Conservation (phyloP, 805 yeast species). For the Pichia pseudocactophila region DNA sequence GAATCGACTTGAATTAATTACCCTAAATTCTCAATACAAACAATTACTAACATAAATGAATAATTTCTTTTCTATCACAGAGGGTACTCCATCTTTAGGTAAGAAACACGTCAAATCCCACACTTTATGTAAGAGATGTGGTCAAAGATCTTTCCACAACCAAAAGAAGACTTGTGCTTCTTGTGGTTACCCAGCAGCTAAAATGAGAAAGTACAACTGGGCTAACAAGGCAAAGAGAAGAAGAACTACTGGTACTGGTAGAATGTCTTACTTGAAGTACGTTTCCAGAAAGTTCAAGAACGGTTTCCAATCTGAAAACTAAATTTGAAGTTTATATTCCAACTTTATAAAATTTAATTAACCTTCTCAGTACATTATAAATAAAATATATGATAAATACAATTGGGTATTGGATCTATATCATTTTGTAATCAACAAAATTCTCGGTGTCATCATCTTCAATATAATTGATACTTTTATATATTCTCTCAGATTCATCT, state of each 20-base stretch:
- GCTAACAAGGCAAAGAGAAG: constrained; percentile 99
- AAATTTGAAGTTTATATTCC: constrained; percentile 3
- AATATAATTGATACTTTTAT: constrained; percentile 50
- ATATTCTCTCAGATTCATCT: constrained; percentile 73
- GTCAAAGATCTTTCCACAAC: constrained; percentile 96
- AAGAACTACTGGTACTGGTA: constrained; percentile 99
- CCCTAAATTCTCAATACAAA: constrained; percentile 1
- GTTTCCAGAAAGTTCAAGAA: constrained; percentile 98
- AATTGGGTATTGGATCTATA: not conserved
- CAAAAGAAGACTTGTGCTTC: constrained; percentile 98
- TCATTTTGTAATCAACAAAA: constrained; percentile 4
- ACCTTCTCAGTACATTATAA: not conserved
- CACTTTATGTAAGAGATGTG: constrained; percentile 98
- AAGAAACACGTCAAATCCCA: constrained; percentile 99
- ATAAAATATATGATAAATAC: not conserved
- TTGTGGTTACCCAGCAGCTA: constrained; percentile 99
- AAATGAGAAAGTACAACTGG: constrained; percentile 99
- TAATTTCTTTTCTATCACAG: constrained; percentile 31
- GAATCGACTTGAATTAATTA: too few species aligned
- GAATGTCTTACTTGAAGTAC: constrained; percentile 96
- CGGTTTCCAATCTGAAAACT: constrained; percentile 76
- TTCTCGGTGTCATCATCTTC: constrained; percentile 18
- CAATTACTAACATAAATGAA: not conserved
- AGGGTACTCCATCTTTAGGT: constrained; percentile 99
- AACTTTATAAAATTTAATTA: not conserved